Percentiles rank a stretch among this genome's conserved stretches.
Evolutionary conservation across 768 basidiomycete genomes (phyloP).

Genomic region (Scleroderma citrinum): DNA sequence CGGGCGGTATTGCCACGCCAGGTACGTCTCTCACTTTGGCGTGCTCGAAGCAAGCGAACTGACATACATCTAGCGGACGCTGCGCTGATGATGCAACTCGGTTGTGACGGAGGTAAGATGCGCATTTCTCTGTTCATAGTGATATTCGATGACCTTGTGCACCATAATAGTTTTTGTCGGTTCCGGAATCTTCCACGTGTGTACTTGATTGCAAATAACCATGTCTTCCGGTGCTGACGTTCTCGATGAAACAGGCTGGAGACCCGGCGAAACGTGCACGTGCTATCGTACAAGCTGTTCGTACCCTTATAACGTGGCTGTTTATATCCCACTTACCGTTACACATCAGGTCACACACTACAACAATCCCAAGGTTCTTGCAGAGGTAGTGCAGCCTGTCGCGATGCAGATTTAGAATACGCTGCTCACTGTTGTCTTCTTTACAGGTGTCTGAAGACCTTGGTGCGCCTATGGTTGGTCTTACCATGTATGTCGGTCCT

Average conservation of each 20-base stretch:
- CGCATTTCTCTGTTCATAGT: background rate
- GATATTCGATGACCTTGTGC: background rate
- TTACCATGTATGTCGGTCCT: conserved; percentile 59
- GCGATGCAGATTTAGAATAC: conserved; percentile 1
- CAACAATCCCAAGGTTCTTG: conserved; percentile 89
- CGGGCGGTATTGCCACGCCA: conserved; percentile 89
- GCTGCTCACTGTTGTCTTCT: background rate
- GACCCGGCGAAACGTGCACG: conserved; percentile 91
- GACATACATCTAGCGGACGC: conserved; percentile 63
- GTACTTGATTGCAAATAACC: conserved; percentile 21
- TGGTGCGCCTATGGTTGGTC: conserved; percentile 90
- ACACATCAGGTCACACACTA: conserved; percentile 76
- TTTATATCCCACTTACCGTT: conserved; percentile 2
- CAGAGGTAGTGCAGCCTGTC: conserved; percentile 50
- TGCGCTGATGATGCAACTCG: conserved; percentile 98
- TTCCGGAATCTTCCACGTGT: conserved; percentile 91
- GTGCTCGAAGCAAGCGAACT: background rate
- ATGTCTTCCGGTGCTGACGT: background rate
- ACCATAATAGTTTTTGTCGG: conserved; percentile 80
- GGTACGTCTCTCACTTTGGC: conserved; percentile 39
- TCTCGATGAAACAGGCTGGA: conserved; percentile 52
- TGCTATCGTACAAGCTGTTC: conserved; percentile 93
- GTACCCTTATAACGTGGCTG: conserved; percentile 9
- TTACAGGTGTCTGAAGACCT: conserved; percentile 71
- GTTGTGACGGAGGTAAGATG: conserved; percentile 85